Base-by-base conservation (phyloP, 331 rosid species). In the Acacia pycnantha region DNA sequence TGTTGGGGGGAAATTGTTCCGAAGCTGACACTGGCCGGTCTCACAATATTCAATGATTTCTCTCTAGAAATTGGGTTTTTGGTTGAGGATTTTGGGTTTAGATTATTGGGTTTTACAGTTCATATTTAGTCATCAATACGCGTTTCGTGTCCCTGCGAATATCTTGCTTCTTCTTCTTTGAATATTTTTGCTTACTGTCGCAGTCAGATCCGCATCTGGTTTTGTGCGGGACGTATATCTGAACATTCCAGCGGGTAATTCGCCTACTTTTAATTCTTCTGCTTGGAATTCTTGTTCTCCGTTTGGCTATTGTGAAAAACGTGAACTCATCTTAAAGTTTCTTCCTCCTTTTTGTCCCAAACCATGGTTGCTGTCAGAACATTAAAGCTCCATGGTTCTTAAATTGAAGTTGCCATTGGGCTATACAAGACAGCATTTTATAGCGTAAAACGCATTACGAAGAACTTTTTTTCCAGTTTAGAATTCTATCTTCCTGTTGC, bases 61-160 rank as follows among this genome's bases (percentile, higher is more conserved):
- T 66, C 69, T 83, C 56, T 76, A 81, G 43, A 79, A 78, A 73
- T 71, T 70, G 77, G 68, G 56, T 82, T 79, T 73, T 62, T 85
- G 43, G 76, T 62, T 51, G 51, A 66, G 77, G 91, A 84, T 82
- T 88, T 77, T 84, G 81, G 88, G 84, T 71, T 90, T 78, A 67
- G 89, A 87, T 88, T 86, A 84, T n/a, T 85, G 83, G 82, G 90
- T 83, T 85, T 90, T 88, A 90, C 95, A 89, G 97, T 91, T 92
- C 94, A 94, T 92, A 71, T 82, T 81, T 87, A 19, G 83, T 91
- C 98, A 87, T 89, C 86, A 82, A 86, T 66, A 88, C 97, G 94
- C 94, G 94, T 94, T 93, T 81, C 82, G 71, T 83, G 64, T 86
- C 79, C 81, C 76, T 79, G 70, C 82, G 91, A 89, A 89, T 85